Conservation (phyloP, 148 eudicot species). For the Agrostemma githago region DNA sequence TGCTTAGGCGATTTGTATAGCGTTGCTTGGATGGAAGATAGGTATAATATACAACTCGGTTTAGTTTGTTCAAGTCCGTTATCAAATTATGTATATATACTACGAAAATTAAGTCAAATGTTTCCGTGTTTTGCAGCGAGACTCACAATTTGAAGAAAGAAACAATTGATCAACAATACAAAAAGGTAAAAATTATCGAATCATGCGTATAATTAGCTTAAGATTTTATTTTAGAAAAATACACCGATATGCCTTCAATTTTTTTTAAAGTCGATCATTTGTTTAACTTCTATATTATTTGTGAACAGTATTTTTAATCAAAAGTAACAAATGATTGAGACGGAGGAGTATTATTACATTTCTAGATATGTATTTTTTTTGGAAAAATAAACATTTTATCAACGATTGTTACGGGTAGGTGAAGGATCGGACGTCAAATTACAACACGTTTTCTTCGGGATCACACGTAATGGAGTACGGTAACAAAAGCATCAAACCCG, state of each 20-base stretch:
- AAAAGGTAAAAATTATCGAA: conserved; percentile 38
- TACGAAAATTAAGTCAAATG: not conserved
- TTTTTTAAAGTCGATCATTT: too few relatives aligned
- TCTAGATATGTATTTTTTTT: too few relatives aligned
- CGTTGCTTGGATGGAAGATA: conserved; percentile 54
- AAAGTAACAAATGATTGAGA: too few relatives aligned
- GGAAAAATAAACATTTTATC: too few relatives aligned
- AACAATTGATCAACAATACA: conserved; percentile 58
- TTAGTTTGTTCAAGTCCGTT: too few relatives aligned
- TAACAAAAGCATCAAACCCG: conserved; percentile 50
- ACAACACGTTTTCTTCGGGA: conserved; percentile 44
- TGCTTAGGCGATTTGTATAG: conserved; percentile 48
- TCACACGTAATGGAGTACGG: conserved; percentile 98
- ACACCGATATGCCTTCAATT: too few relatives aligned
- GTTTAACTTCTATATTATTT: too few relatives aligned
- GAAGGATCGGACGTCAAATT: conserved; percentile 71
- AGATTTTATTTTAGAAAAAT: too few relatives aligned
- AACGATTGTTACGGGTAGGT: conserved; percentile 40
- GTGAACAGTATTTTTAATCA: too few relatives aligned
- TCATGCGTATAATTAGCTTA: too few relatives aligned
- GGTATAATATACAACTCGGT: conserved; percentile 19
- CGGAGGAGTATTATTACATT: too few relatives aligned
- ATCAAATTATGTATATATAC: not conserved
- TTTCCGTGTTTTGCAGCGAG: conserved; percentile 45
- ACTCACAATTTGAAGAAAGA: conserved; percentile 76